Evolutionary conservation across 352 stramenopile genomes (phyloP).

Genomic region (Pythium oligandrum): DNA sequence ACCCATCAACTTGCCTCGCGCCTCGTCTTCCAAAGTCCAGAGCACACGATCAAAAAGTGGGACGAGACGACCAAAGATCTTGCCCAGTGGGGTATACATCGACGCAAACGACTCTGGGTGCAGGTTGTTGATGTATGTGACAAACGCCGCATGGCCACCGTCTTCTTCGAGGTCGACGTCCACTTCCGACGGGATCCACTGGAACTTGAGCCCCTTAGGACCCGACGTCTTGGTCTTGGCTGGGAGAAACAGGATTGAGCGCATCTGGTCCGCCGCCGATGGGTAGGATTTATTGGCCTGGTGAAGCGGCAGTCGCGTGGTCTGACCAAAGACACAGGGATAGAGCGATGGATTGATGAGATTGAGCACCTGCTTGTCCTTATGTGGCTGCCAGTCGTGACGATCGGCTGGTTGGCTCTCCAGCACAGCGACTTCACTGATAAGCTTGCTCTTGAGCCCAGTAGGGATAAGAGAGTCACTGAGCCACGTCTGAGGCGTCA

Average conservation of each 20-base stretch:
- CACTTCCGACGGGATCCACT: slow-evolving; percentile 20
- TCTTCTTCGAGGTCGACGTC: slow-evolving; percentile 10
- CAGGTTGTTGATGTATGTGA: slow-evolving; percentile 34
- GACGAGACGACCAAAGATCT: slow-evolving; percentile 17
- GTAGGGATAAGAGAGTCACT: not conserved
- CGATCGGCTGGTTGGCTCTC: not conserved
- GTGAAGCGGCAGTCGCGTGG: not conserved
- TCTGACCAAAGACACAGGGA: not conserved
- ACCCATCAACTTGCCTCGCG: not conserved
- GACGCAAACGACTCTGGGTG: slow-evolving; percentile 12
- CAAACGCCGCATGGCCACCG: slow-evolving; percentile 8
- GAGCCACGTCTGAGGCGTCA: not conserved
- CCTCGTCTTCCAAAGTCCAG: slow-evolving; percentile 4
- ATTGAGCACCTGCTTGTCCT: not conserved
- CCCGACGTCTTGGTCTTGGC: slow-evolving; percentile 7
- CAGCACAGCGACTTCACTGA: not conserved
- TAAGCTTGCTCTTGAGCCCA: not conserved
- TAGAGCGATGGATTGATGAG: not conserved
- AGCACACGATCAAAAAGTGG: slow-evolving; percentile 27
- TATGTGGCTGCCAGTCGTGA: not conserved
- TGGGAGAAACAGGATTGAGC: not conserved
- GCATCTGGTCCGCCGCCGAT: not conserved
- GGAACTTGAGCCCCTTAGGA: slow-evolving; percentile 10
- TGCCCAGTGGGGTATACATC: slow-evolving; percentile 18
- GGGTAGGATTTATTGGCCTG: not conserved